These are phyloP conservation scores for Neodidymelliopsis sp. DNA, from an alignment of 2,329 filamentous ascomycete genomes.

Conservation along the genomic window DNA sequence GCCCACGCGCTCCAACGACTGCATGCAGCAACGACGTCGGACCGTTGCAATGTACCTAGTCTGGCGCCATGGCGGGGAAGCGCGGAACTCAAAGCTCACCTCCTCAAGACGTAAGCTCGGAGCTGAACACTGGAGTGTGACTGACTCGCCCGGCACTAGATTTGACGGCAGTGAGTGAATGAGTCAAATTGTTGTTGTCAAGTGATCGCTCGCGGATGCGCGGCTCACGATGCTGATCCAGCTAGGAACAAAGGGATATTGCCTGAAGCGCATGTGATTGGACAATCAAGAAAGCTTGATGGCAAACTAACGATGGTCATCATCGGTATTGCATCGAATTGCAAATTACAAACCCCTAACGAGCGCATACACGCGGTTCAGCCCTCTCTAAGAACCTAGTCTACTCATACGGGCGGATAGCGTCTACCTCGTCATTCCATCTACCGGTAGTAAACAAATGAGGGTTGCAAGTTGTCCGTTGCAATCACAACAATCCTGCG, in stretches of 20 bases:
- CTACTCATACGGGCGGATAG: not conserved
- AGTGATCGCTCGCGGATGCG: constrained; percentile 1
- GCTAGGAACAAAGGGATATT: not conserved
- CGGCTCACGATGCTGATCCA: not conserved
- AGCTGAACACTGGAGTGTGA: not conserved
- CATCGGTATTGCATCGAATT: not conserved
- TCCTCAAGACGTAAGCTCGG: not conserved
- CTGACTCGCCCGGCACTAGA: too few species aligned
- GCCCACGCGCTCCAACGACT: not conserved
- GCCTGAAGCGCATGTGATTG: not conserved
- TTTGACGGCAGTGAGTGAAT: not conserved
- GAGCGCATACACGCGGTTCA: constrained; percentile 5
- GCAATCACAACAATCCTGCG: too few species aligned
- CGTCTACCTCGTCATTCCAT: not conserved
- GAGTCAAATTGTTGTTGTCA: not conserved
- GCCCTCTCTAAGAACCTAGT: too few species aligned
- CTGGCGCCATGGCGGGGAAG: constrained; percentile 10
- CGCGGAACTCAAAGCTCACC: constrained; percentile 6
- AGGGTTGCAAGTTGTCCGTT: too few species aligned
- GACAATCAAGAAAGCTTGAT: not conserved
- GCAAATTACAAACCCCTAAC: not conserved
- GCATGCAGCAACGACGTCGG: constrained; percentile 4
- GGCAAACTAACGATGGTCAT: not conserved
- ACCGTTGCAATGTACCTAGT: constrained; percentile 1
- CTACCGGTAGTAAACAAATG: too few species aligned